phyloP scores from a whole-genome alignment of 306 rosid species.

The Dryas drummondii region DNA sequence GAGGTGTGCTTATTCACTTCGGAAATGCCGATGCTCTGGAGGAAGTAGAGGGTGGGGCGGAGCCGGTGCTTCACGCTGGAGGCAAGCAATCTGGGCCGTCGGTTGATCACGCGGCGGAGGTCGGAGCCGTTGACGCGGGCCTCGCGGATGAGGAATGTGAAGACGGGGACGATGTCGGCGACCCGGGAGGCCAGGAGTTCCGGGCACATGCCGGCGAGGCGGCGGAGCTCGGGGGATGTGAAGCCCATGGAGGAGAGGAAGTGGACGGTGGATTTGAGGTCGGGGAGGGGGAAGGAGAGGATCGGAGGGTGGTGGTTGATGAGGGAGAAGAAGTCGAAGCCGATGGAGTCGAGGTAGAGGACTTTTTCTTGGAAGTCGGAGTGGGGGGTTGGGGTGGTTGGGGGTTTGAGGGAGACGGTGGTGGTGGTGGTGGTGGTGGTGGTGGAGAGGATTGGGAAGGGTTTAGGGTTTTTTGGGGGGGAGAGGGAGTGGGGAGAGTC shows the following conservation, averaged over 20 bases:
- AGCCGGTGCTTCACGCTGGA: slow-evolving; percentile 64
- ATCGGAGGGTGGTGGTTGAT: slow-evolving; percentile 61
- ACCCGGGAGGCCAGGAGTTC: slow-evolving; percentile 65
- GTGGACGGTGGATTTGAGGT: slow-evolving; percentile 62
- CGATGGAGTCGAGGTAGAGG: slow-evolving; percentile 80
- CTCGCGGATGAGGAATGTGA: slow-evolving; percentile 78
- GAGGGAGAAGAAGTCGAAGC: slow-evolving; percentile 71
- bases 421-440: slow-evolving; percentile 19
- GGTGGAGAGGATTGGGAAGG: slow-evolving; percentile 9
- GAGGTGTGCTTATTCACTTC: slow-evolving; percentile 65
- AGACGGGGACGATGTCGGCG: slow-evolving; percentile 54
- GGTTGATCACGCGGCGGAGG: slow-evolving; percentile 58
- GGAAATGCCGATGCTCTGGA: slow-evolving; percentile 75
- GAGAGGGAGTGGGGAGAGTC: slow-evolving; percentile 4
- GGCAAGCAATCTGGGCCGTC: slow-evolving; percentile 80
- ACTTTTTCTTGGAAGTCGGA: slow-evolving; percentile 57
- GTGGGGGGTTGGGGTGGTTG: slow-evolving; percentile 5
- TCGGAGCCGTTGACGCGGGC: slow-evolving; percentile 53
- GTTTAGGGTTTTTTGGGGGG: slow-evolving; percentile 3
- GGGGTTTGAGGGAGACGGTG: slow-evolving; percentile 17
- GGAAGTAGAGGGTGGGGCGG: slow-evolving; percentile 90
- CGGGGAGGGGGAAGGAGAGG: slow-evolving; percentile 50
- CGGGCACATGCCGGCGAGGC: slow-evolving; percentile 74
- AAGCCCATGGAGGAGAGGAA: slow-evolving; percentile 55
- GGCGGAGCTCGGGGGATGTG: slow-evolving; percentile 57